Percentiles rank a stretch among this genome's conserved stretches.
These are phyloP conservation scores for Pichia sp. DNA, from an alignment of 1,139 yeast genomes.

Conservation along the genomic window DNA sequence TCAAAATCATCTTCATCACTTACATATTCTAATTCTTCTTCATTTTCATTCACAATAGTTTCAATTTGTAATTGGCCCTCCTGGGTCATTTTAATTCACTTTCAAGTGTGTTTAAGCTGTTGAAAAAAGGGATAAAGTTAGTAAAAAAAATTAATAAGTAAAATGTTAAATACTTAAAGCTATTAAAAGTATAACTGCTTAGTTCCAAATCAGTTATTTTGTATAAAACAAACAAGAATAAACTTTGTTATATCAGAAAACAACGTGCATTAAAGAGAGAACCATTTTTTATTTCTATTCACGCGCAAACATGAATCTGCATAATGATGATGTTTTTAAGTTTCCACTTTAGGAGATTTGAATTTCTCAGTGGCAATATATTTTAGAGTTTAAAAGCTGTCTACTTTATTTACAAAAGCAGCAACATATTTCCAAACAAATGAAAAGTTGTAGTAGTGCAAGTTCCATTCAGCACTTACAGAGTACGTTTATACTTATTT, in stretches of 20 bases:
- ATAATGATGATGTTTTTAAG: background rate
- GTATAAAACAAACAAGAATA: background rate
- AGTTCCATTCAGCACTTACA: background rate
- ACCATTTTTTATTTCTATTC: background rate
- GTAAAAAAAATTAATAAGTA: background rate
- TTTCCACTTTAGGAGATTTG: background rate
- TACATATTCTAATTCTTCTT: slow-evolving; percentile 12
- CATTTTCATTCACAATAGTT: background rate
- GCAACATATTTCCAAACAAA: background rate
- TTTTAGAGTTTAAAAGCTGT: too few relatives aligned
- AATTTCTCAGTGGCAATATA: background rate
- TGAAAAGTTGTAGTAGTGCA: background rate
- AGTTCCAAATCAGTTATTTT: background rate
- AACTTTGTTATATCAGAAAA: background rate
- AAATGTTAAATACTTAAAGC: background rate
- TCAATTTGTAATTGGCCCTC: background rate
- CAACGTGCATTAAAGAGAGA: background rate
- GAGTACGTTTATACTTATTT: background rate
- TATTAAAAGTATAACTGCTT: background rate
- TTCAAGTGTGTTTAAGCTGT: background rate
- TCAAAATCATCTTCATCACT: slow-evolving; percentile 11
- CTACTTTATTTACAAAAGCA: too few relatives aligned
- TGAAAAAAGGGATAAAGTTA: background rate
- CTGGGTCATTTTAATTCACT: background rate
- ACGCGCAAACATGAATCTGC: background rate